phyloP scores from a whole-genome alignment of 2,329 filamentous ascomycete genomes.

The Zymoseptoria tritici region DNA sequence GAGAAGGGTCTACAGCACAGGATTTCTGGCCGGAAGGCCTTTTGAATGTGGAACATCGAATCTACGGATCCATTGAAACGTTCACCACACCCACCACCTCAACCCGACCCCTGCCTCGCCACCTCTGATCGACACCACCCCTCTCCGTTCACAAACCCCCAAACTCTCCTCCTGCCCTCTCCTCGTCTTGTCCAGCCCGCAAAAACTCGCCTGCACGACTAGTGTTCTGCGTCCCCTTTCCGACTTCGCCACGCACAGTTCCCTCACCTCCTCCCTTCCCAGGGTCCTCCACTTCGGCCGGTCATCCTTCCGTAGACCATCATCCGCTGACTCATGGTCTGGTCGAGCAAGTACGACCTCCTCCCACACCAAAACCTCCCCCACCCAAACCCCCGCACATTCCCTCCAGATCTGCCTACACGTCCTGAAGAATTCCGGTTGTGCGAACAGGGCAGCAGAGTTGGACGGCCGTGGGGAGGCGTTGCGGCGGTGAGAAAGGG shows the following conservation, averaged over 20 bases:
- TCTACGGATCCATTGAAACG: neutral
- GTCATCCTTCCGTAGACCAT: neutral
- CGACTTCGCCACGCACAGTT: conserved; percentile 7
- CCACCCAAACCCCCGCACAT: conserved; percentile 12
- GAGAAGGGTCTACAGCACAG: too few relatives aligned
- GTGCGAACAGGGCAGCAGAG: conserved; percentile 1
- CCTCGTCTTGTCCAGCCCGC: conserved; percentile 11
- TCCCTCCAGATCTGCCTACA: conserved; percentile 12
- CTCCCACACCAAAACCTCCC: conserved; percentile 16
- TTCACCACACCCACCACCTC: conserved; percentile 20
- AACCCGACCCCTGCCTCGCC: conserved; percentile 7
- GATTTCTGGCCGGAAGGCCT: too few relatives aligned
- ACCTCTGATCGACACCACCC: conserved; percentile 10
- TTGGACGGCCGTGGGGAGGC: too few relatives aligned
- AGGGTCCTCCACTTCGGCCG: conserved; percentile 6
- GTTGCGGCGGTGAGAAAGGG: conserved; percentile 8
- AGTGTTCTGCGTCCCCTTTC: conserved; percentile 6
- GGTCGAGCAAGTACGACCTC: too few relatives aligned
- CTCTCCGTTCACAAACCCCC: conserved; percentile 16
- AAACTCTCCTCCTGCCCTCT: conserved; percentile 9
- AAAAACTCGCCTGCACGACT: conserved; percentile 12
- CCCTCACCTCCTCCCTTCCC: conserved; percentile 3
- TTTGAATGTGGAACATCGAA: too few relatives aligned
- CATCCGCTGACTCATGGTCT: too few relatives aligned
- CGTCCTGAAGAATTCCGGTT: conserved; percentile 12